Evolutionary conservation across 805 yeast species (phyloP), one percentile per base, ranked within the genome.

Genomic region (Lipomyces oligophaga): DNA sequence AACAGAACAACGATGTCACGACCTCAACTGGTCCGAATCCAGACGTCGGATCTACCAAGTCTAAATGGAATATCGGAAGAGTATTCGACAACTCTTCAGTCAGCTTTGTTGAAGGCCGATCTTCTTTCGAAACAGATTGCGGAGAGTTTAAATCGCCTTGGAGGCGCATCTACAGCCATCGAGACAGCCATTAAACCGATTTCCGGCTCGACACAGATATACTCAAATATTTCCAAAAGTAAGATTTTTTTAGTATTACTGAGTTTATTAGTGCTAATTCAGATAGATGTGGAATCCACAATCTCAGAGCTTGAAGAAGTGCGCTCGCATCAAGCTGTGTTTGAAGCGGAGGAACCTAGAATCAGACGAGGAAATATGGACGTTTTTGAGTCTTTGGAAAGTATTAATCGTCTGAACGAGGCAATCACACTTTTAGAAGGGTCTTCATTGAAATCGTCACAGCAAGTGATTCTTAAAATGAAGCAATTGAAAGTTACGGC

Each of bases 101-200:
- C 84, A 59, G 81, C 83, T 43, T 70, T 89, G 27, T 65, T 72
- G 39, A 75, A 78, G 43, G 77, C 86, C 2, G 74, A 76, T 32
- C 71, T 70, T 16, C 65, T 86, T 33, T 76, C 87, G 7, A 60
- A 64, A 1, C 66, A 74, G 35, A 80, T 88, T 45, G 69, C 77
- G 8, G 65, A 67, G 22, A 79, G 86, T 2, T 69, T 86, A 34
- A 69, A 64, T 25, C 70, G 68, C 39, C 74, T 88, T 43, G 71
- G 80, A 5, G 63, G 63, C 25, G 75, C 74, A 42, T 74, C 88
- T 5, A 61, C 70, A 20, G 70, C 72, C 19, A 83, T 90, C 1
- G 78, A 80, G 48, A 65, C 67, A 25, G 73, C 84, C 20, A 78
- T 90, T 57, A 76, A 78, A 40, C 96, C 97, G 0, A 77, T 86